Base-by-base conservation (phyloP, 2,329 filamentous ascomycete genomes). In the Myriosclerotinia curreyana region DNA sequence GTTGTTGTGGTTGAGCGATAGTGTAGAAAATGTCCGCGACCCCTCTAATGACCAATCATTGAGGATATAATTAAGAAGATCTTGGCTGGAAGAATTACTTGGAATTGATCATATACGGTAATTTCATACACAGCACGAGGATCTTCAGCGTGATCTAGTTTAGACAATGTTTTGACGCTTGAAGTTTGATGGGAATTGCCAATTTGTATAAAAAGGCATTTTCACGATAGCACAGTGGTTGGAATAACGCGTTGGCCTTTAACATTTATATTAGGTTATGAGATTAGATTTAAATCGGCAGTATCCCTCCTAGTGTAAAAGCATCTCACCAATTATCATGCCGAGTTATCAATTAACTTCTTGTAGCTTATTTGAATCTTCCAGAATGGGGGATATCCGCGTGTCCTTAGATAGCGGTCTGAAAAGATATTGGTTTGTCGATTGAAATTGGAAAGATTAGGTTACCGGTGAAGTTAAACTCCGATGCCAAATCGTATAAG, bases 291-390 rank as follows among this genome's bases (percentile, higher is more conserved):
- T 5, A n/a, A 52, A 55, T 28, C 55, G 42, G 28, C 20, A 31
- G 42, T 59, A 59, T 59, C 55, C 55, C n/a, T 58, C n/a, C 42
- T 59, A 38, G 31, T 20, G 42, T 11, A 20, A 48, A 20, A n/a
- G 42, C 5, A 11, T 48, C 42, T n/a, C 28, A 38, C 55, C 55
- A 59, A 59, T 59, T 59, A 31, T 22, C 7, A 36, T 36, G n/a
- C 36, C 3, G 5, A 38, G 9, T 12, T 20, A 38, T 20, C 28
- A 58, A 48, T 22, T 48, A 58, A 42, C 12, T 20, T 25, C 20
- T 58, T 22, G n/a, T 58, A 17, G 40, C 28, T 36, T 58, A 28
- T 58, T 58, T 28, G 42, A 58, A 58, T 58, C 55, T 58, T 58
- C 55, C 55, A 58, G 55, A 58, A 58, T 12, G n/a, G 42, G 54